Evolutionary conservation across 805 yeast genomes (phyloP), one percentile per base, ranked within the genome.

Genomic region (Candida anglica): DNA sequence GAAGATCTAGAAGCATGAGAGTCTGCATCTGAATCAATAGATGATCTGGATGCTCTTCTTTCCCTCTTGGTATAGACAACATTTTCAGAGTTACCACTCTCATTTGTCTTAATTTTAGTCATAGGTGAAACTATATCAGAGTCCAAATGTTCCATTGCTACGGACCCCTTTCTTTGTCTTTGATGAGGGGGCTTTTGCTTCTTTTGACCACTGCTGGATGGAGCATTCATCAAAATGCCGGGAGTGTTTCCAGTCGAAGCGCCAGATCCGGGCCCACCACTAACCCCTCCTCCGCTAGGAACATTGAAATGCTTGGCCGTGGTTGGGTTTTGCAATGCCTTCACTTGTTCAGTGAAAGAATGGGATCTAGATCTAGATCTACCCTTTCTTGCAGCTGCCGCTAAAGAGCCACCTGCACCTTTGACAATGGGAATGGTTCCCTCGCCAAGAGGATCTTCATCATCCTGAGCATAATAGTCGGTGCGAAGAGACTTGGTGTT

Each of bases 1-100:
- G 89, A 80, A 14, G 80, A 77, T 43, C 87, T 69, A 7, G 91
- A 81, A 2, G 80, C 84, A 46, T 77, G 85, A 2, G 89, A 82
- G 46, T 75, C 82, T 15, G 71, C 73, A 43, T 83, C 91, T 40
- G 79, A 73, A 47, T 81, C 87, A 26, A 63, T 57, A 10, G 73
- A 48, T 5, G 64, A 42, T 40, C 56, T 43, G 31, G 70, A 50
- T 19, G 62, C 46, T 39, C 75, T 49, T 37, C 63, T 44, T 28
- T 59, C 64, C 28, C 58, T 48, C 32, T 45, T 47, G n/a, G n/a
- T n/a, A 9, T 30, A 30, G 20, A 33, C 20, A 23, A 20, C 30
- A 17, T 26, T 34, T 18, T 45, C 48, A 7, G 54, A 47, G 19
- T 39, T 38, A 14, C 21, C 18, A 18, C 56, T 50, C 17, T 52